Conservation (phyloP, 805 yeast species). For the Myxozyma lipomycoides region DNA sequence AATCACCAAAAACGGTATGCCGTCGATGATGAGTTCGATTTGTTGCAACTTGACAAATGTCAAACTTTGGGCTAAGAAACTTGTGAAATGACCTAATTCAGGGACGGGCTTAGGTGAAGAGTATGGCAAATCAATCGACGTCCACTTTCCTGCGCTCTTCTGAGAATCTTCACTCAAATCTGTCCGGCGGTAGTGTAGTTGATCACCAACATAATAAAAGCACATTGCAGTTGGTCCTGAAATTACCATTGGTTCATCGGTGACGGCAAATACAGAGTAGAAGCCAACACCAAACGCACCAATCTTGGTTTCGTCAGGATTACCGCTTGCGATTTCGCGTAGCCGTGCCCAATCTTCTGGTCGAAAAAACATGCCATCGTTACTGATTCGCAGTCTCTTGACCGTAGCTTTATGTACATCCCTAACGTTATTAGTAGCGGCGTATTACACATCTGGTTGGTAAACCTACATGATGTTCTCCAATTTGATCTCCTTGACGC, state of each 20-base stretch:
- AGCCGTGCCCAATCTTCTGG: slow-evolving; percentile 41
- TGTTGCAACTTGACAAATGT: slow-evolving; percentile 36
- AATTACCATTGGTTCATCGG: slow-evolving; percentile 70
- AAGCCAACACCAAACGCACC: slow-evolving; percentile 50
- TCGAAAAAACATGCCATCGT: slow-evolving; percentile 38
- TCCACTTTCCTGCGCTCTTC: slow-evolving; percentile 33
- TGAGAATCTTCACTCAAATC: slow-evolving; percentile 19
- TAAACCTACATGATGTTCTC: slow-evolving; percentile 18
- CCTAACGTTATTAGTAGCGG: neutral
- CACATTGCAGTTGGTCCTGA: slow-evolving; percentile 40
- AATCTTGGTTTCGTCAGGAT: slow-evolving; percentile 43
- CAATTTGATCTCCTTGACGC: slow-evolving; percentile 13
- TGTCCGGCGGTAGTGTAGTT: slow-evolving; percentile 36
- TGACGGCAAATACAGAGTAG: slow-evolving; percentile 74
- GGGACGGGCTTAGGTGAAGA: slow-evolving; percentile 34
- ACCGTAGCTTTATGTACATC: slow-evolving; percentile 29
- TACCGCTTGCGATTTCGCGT: slow-evolving; percentile 42
- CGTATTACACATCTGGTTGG: neutral
- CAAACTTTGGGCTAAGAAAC: slow-evolving; percentile 41
- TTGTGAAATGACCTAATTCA: slow-evolving; percentile 36
- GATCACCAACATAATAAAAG: slow-evolving; percentile 40
- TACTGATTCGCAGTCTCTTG: slow-evolving; percentile 34
- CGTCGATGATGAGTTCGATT: slow-evolving; percentile 35
- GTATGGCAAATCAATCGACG: slow-evolving; percentile 41
- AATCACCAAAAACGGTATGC: slow-evolving; percentile 31